Conservation (phyloP, 352 stramenopile genomes). For the Elongisporangium undulatum region DNA sequence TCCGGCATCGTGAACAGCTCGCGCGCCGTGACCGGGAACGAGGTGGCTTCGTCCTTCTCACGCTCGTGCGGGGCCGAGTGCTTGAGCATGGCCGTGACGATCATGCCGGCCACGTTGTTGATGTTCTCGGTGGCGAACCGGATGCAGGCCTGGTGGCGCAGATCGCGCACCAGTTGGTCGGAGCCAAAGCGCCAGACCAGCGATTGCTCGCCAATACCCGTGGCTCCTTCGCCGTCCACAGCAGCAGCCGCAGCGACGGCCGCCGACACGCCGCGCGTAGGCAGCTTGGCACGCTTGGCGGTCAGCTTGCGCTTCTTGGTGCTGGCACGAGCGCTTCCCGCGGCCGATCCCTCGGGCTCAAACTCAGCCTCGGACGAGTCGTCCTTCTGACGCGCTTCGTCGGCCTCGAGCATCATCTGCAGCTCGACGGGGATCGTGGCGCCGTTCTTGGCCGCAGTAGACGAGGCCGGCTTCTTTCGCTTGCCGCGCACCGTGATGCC, state of each 20-base stretch:
- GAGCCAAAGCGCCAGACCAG: constrained; percentile 79
- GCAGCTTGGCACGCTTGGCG: constrained; percentile 74
- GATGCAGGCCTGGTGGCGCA: constrained; percentile 78
- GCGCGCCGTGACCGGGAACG: constrained; percentile 67
- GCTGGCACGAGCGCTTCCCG: constrained; percentile 13
- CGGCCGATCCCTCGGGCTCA: constrained; percentile 30
- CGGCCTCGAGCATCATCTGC: constrained; percentile 82
- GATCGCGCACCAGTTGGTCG: constrained; percentile 73
- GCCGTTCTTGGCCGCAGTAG: constrained; percentile 19
- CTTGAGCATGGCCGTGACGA: constrained; percentile 75
- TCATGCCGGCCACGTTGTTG: constrained; percentile 74
- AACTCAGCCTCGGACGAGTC: constrained; percentile 62
- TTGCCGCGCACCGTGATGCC: constrained; percentile 75
- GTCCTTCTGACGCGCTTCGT: constrained; percentile 42
- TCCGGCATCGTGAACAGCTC: constrained; percentile 68
- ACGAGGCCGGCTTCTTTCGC: constrained; percentile 38
- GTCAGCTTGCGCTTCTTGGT: constrained; percentile 63
- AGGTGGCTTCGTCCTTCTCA: constrained; percentile 77
- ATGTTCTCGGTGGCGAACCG: constrained; percentile 82
- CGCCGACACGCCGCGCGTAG: constrained; percentile 37
- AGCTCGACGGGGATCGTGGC: constrained; percentile 67
- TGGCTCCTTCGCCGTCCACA: constrained; percentile 9
- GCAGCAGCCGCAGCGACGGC: constrained; percentile 6
- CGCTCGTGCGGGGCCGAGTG: constrained; percentile 81
- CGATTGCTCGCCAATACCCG: constrained; percentile 52